Conservation (phyloP, 768 basidiomycete species). For the Boletus pseudo-olivaceus region DNA sequence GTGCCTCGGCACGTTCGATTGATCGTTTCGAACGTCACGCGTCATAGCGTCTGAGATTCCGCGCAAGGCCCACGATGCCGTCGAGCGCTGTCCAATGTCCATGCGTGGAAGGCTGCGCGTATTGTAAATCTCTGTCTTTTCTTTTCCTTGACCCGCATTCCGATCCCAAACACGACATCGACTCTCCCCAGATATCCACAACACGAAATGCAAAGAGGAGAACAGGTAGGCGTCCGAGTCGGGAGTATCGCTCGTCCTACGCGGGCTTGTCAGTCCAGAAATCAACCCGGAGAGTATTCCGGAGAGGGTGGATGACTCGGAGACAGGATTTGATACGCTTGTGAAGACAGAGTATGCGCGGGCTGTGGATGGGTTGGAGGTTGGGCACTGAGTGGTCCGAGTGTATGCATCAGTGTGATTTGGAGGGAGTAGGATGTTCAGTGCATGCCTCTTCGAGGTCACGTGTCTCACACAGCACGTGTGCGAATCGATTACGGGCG, state of each 20-base stretch:
- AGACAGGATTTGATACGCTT: conserved; percentile 45
- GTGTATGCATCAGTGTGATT: neutral
- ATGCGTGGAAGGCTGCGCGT: conserved; percentile 66
- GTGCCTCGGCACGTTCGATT: conserved; percentile 51
- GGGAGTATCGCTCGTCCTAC: conserved; percentile 69
- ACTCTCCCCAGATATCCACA: conserved; percentile 54
- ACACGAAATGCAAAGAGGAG: conserved; percentile 54
- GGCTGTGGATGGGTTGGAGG: conserved; percentile 40
- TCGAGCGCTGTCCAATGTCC: conserved; percentile 62
- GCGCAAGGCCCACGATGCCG: conserved; percentile 49
- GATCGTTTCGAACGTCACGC: neutral
- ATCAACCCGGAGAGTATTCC: conserved; percentile 40
- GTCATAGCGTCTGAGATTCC: conserved; percentile 54
- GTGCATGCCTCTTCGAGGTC: no score
- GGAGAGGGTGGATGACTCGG: conserved; percentile 25
- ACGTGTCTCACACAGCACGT: no score
- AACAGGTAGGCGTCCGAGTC: conserved; percentile 72
- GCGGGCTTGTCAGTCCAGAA: conserved; percentile 50
- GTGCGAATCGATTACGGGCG: no score
- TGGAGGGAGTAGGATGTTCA: no score
- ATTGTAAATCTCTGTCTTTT: conserved; percentile 45
- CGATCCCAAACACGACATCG: neutral
- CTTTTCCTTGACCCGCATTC: neutral
- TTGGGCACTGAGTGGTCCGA: conserved; percentile 34
- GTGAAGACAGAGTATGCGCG: conserved; percentile 50